Conservation (phyloP, 1,139 yeast species). For the Blastobotrys aristatus region DNA sequence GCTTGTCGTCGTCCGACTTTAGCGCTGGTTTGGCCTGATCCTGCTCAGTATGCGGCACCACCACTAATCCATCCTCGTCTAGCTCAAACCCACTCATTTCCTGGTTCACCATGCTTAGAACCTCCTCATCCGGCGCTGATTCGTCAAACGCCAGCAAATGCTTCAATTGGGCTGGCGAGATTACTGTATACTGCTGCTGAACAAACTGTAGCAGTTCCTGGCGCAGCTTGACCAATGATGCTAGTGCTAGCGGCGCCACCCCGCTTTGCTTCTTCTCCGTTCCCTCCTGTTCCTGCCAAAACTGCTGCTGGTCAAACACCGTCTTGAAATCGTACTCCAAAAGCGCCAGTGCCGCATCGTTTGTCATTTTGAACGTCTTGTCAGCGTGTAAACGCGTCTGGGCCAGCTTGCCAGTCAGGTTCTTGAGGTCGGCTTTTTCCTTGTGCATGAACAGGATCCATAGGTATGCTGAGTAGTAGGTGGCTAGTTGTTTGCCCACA, state of each 20-base stretch:
- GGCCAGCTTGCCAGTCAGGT: background rate
- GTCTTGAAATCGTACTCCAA: background rate
- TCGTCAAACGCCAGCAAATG: conserved; percentile 6
- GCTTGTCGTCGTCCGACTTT: conserved; percentile 10
- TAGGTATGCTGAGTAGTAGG: conserved; percentile 6
- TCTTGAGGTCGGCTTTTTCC: conserved; percentile 4
- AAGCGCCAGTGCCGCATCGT: conserved; percentile 1
- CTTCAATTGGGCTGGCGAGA: conserved; percentile 4
- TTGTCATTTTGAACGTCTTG: background rate
- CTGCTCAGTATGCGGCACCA: background rate
- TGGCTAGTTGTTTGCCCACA: background rate
- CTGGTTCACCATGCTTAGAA: conserved; percentile 3
- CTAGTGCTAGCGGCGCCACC: background rate
- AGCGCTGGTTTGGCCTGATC: background rate
- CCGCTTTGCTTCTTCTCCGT: background rate
- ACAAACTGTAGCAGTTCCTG: background rate
- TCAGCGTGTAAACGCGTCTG: background rate
- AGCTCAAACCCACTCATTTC: background rate
- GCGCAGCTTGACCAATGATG: background rate
- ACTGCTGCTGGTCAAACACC: background rate
- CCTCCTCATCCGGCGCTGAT: background rate
- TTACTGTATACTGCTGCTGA: conserved; percentile 2
- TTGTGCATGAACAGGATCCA: conserved; percentile 8
- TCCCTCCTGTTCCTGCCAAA: background rate
- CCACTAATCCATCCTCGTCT: conserved; percentile 4